Evolutionary conservation across 2,329 filamentous ascomycete species (phyloP).

Genomic region (Knufia fluminis): DNA sequence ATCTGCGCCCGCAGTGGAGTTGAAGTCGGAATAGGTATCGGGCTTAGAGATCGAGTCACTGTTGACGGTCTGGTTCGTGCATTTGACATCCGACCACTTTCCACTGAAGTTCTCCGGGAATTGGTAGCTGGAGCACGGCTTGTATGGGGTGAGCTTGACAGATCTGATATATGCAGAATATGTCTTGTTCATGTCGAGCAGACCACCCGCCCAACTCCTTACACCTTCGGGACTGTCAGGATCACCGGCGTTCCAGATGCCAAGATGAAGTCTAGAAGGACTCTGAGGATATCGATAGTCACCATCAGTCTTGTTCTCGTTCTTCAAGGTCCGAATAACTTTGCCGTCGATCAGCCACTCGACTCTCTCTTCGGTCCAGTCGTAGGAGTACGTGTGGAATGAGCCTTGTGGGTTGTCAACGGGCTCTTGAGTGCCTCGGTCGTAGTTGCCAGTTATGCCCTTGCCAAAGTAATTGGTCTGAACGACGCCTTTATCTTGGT

Average conservation of each 20-base stretch:
- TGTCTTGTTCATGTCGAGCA: slow-evolving; percentile 55
- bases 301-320: slow-evolving; percentile 41
- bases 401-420: too few species aligned
- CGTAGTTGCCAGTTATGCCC: too few species aligned
- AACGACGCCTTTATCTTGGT: too few species aligned
- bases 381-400: too few species aligned
- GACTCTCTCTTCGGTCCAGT: too few species aligned
- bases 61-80: slow-evolving; percentile 19
- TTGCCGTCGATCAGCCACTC: slow-evolving; percentile 78
- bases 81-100: slow-evolving; percentile 68
- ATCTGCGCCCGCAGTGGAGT: background rate
- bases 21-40: slow-evolving; percentile 7
- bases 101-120: slow-evolving; percentile 67
- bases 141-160: slow-evolving; percentile 63
- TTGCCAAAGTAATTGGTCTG: too few species aligned
- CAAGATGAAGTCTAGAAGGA: slow-evolving; percentile 81
- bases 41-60: slow-evolving; percentile 6
- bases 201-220: slow-evolving; percentile 70
- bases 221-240: slow-evolving; percentile 70
- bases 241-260: slow-evolving; percentile 88
- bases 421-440: too few species aligned
- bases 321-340: slow-evolving; percentile 64
- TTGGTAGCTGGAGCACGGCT: slow-evolving; percentile 72
- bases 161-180: slow-evolving; percentile 66
- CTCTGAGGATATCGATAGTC: slow-evolving; percentile 83